Evolutionary conservation across 208 protist genomes (phyloP).

Genomic region (Wallacemonas sp.): DNA sequence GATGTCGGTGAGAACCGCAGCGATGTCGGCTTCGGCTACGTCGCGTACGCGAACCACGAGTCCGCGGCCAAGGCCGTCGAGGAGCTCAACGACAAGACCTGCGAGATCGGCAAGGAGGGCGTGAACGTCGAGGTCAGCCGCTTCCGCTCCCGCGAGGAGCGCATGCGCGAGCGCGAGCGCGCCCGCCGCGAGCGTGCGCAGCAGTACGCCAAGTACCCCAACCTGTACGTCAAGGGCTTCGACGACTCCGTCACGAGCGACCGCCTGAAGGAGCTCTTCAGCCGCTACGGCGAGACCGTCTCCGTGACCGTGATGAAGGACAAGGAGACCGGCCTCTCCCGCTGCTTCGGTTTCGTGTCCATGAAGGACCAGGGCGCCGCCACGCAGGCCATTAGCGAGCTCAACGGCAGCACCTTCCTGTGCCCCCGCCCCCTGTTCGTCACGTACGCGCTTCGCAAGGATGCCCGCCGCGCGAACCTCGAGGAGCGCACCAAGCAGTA

Average conservation of each 20-base stretch:
- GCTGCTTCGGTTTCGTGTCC: conserved; percentile 98
- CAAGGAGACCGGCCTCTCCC: conserved; percentile 87
- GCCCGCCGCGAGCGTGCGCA: conserved; percentile 91
- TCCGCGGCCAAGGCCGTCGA: conserved; percentile 90
- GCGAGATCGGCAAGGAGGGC: conserved; percentile 80
- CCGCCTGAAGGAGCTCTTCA: conserved; percentile 95
- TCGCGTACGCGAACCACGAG: conserved; percentile 95
- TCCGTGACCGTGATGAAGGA: conserved; percentile 97
- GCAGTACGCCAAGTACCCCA: conserved; percentile 94
- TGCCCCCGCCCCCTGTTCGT: conserved; percentile 97
- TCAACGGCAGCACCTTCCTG: conserved; percentile 96
- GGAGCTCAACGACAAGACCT: conserved; percentile 85
- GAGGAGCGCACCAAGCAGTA: conserved; percentile 90
- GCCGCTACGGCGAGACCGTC: conserved; percentile 96
- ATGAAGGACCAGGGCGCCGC: conserved; percentile 96
- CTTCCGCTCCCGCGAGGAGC: conserved; percentile 97
- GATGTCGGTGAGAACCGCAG: conserved; percentile 75
- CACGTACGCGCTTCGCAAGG: conserved; percentile 96
- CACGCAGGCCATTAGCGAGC: conserved; percentile 94
- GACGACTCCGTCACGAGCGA: conserved; percentile 96
- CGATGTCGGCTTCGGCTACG: conserved; percentile 96
- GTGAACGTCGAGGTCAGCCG: conserved; percentile 94
- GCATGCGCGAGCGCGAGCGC: conserved; percentile 85
- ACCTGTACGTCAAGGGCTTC: conserved; percentile 99
- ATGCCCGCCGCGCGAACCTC: conserved; percentile 94